Evolutionary conservation across 768 basidiomycete genomes (phyloP).

Genomic region (Daedaleopsis sinensis): DNA sequence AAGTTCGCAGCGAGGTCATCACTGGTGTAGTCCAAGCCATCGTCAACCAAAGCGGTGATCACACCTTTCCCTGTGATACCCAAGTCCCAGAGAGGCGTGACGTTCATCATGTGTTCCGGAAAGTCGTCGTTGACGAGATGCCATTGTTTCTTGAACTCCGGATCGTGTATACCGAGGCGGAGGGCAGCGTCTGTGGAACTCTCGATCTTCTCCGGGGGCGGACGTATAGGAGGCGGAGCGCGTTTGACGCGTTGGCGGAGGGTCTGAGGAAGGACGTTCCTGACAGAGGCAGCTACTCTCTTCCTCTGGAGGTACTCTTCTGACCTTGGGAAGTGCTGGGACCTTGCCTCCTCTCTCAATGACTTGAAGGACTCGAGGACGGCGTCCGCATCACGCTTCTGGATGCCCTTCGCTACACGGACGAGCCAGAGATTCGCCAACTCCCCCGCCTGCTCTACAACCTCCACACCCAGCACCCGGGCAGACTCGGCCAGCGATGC

Average conservation of each 20-base stretch:
- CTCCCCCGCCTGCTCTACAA: conserved; percentile 88
- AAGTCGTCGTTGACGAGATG: conserved; percentile 89
- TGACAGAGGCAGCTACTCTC: conserved; percentile 57
- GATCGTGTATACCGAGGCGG: conserved; percentile 75
- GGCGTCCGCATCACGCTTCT: conserved; percentile 44
- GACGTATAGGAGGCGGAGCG: conserved; percentile 62
- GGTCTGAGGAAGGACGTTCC: conserved; percentile 60
- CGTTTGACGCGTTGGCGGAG: conserved; percentile 74
- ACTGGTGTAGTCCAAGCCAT: conserved; percentile 90
- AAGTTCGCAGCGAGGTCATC: conserved; percentile 91
- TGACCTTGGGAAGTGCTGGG: conserved; percentile 41
- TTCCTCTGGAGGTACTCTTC: conserved; percentile 42
- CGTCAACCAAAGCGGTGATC: conserved; percentile 89
- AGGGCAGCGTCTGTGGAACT: conserved; percentile 53
- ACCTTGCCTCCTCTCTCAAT: conserved; percentile 38
- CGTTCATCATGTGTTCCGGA: conserved; percentile 88
- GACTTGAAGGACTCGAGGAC: conserved; percentile 53
- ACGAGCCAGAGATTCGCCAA: conserved; percentile 85
- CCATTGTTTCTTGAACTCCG: conserved; percentile 87
- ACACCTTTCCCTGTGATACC: conserved; percentile 88
- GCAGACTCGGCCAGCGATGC: conserved; percentile 65
- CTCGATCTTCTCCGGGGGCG: conserved; percentile 33
- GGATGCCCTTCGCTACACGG: conserved; percentile 49
- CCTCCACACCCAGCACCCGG: conserved; percentile 68
- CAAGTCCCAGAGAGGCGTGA: conserved; percentile 89